Evolutionary conservation across 2,329 filamentous ascomycete species (phyloP), one percentile per base, ranked within the genome.

Genomic region (Mycosphaerella arachidis): DNA sequence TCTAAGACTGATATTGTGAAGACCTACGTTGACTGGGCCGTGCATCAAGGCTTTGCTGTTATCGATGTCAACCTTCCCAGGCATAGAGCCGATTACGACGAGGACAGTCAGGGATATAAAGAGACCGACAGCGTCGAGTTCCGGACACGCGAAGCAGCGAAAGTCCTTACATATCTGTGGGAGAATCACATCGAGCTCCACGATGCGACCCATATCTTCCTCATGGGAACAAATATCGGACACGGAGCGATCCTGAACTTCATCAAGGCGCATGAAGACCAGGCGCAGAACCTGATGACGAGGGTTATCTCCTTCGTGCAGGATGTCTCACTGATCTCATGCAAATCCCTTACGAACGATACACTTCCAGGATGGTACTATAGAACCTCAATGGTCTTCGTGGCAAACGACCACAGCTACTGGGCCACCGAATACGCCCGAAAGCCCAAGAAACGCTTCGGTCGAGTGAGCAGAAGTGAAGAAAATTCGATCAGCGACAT

Each of bases 31-130:
- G 86, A 89, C 60, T 96, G 92, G 91, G 91, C 91, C 0, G 75
- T 87, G 20, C 77, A 82, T n/a, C 83, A 91, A 59, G 85, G 83
- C 16, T 96, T 93, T 69, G 91, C 86, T 1, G 85, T 97, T 24
- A 89, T 99, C 68, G 94, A 99, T 72, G 84, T 96, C 60, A 97
- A 97, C 66, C 83, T 99, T 2, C 93, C 93, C 0, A 88, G 87
- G 64, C 85, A 92, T 68, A 80, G 92, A 53, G 87, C 87, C 1
- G 81, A 83, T 20, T 79, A 85, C 45, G 74, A 57, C 24, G 48
- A 71, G 64, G 74, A 75, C 48, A 61, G 70, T 20, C 69, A 71
- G 16, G 69, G 69, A 16, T 75, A 76, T 57, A 60, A 76, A 65
- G 66, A 76, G 71, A 57, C 84, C 84, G 73, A 86, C 84, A 61